These are phyloP conservation scores for Oryza punctata DNA, from an alignment of 176 grass and related monocot genomes.

Conservation along the genomic window DNA sequence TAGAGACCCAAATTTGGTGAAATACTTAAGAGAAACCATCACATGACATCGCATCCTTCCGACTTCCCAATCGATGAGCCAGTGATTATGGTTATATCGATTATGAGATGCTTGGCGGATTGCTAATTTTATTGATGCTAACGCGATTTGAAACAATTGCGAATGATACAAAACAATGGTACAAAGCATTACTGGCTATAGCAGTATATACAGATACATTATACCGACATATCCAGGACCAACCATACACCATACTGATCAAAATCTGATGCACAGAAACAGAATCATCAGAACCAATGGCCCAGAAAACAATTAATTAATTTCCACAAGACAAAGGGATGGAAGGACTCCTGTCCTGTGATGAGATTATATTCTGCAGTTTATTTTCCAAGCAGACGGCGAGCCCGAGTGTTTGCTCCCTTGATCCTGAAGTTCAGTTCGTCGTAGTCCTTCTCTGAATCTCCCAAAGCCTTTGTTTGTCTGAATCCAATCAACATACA, in stretches of 20 bases:
- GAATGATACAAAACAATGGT: not conserved
- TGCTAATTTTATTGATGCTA: too few species aligned
- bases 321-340: not conserved
- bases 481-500: constrained; percentile 51
- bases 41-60: too few species aligned
- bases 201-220: constrained; percentile 5
- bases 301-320: not conserved
- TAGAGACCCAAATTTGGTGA: too few species aligned
- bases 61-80: too few species aligned
- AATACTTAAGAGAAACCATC: too few species aligned
- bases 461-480: constrained; percentile 56
- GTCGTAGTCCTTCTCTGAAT: constrained; percentile 63
- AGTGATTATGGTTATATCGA: too few species aligned
- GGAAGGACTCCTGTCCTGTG: not conserved
- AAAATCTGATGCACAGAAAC: constrained; percentile 28
- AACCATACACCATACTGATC: not conserved
- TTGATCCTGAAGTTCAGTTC: constrained; percentile 68
- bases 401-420: constrained; percentile 59
- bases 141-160: too few species aligned
- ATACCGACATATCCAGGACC: constrained; percentile 11
- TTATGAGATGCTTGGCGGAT: too few species aligned
- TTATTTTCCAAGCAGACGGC: constrained; percentile 71
- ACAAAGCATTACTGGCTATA: not conserved
- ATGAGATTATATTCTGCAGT: constrained; percentile 15
- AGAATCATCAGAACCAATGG: constrained; percentile 3